These are phyloP conservation scores for Linderina pennispora DNA, from an alignment of 192 early-diverging fungal genomes.

Conservation along the genomic window DNA sequence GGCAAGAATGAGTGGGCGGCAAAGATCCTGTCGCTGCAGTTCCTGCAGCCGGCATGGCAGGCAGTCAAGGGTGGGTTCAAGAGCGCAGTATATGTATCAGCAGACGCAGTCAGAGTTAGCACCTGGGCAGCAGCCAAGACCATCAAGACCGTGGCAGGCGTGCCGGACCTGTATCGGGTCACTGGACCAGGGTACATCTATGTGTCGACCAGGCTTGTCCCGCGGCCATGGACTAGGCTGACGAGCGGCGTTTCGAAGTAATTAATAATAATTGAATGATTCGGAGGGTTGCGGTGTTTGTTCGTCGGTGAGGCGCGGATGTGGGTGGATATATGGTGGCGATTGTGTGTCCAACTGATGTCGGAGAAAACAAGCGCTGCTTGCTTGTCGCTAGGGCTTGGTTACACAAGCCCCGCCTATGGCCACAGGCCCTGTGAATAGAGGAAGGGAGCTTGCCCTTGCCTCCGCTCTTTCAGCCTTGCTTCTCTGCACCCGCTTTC, in stretches of 20 bases:
- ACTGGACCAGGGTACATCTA: slow-evolving; percentile 40
- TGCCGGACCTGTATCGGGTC: slow-evolving; percentile 42
- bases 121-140: slow-evolving; percentile 29
- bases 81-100: slow-evolving; percentile 8
- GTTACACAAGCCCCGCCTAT: no score
- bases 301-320: no score
- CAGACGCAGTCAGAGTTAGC: slow-evolving; percentile 8
- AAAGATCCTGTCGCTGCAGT: background rate
- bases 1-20: background rate
- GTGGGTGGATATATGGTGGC: no score
- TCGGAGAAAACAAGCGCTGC: no score
- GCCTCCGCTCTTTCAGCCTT: no score
- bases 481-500: no score
- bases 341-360: no score
- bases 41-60: slow-evolving; percentile 13
- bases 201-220: slow-evolving; percentile 29
- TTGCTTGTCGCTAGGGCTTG: no score
- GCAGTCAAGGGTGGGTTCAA: slow-evolving; percentile 1
- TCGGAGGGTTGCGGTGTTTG: no score
- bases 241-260: slow-evolving; percentile 5
- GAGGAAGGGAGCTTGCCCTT: no score
- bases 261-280: no score
- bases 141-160: slow-evolving; percentile 30
- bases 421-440: no score
- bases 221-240: slow-evolving; percentile 36